phyloP scores from a whole-genome alignment of 2,329 filamentous ascomycete species.

The Aspergillus sclerotialis region DNA sequence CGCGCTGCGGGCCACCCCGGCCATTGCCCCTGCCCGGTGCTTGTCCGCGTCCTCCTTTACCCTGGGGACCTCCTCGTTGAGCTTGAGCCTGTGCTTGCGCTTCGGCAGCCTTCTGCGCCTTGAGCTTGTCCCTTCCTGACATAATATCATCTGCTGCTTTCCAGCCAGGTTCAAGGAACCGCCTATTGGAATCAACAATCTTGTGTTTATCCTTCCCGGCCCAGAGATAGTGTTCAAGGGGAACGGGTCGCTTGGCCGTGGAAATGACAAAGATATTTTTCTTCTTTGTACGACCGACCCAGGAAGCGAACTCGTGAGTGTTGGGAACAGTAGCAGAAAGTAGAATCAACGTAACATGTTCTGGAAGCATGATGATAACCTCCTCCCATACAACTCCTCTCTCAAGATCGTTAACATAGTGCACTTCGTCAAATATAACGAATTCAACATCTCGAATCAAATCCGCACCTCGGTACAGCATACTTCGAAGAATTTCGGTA shows the following conservation, averaged over 20 bases:
- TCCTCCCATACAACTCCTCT: constrained; percentile 98
- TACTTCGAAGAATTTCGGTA: constrained; percentile 93
- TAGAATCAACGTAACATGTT: constrained; percentile 91
- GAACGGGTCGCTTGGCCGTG: constrained; percentile 88
- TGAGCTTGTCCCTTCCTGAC: constrained; percentile 72
- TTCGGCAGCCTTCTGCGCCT: constrained; percentile 47
- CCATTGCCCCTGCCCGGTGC: constrained; percentile 40
- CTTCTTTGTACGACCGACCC: constrained; percentile 96
- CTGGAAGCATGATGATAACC: constrained; percentile 98
- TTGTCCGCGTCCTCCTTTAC: constrained; percentile 47
- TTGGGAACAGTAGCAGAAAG: constrained; percentile 96
- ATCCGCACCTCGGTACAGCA: constrained; percentile 95
- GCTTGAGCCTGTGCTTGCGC: constrained; percentile 45
- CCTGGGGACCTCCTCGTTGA: constrained; percentile 49
- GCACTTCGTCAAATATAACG: constrained; percentile 97
- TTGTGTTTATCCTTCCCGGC: constrained; percentile 87
- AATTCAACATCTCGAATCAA: constrained; percentile 96
- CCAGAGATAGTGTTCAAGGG: constrained; percentile 94
- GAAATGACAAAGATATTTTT: constrained; percentile 99
- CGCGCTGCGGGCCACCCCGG: constrained; percentile 37
- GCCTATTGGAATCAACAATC: constrained; percentile 89
- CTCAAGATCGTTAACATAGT: constrained; percentile 95
- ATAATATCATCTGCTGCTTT: constrained; percentile 82
- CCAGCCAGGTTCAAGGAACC: constrained; percentile 87
- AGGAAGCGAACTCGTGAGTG: constrained; percentile 94